Conservation (phyloP, 352 stramenopile genomes). For the Phytophthora multivora region DNA sequence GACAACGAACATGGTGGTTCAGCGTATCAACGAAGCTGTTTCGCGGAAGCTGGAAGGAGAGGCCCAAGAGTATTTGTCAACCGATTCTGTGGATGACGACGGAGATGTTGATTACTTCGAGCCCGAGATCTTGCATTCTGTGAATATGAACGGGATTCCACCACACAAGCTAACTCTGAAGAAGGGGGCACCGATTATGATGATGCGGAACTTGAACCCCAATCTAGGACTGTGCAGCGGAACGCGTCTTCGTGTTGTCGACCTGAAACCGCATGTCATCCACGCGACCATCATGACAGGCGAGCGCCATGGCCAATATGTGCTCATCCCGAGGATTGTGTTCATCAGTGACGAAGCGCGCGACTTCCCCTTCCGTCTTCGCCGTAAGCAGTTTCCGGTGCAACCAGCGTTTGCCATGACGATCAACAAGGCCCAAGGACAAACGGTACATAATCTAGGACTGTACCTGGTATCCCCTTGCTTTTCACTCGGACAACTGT, state of each 20-base stretch:
- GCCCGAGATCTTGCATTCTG: conserved; percentile 1
- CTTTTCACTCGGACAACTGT: conserved; percentile 5
- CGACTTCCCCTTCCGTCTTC: not conserved
- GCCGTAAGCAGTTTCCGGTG: not conserved
- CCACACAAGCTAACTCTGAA: conserved; percentile 12
- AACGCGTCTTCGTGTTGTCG: not conserved
- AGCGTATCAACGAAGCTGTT: not conserved
- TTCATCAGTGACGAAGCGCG: conserved; percentile 3
- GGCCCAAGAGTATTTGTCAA: not conserved
- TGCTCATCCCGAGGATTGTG: not conserved
- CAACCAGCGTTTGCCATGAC: conserved; percentile 2
- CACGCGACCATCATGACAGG: conserved; percentile 1
- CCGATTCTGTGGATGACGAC: not conserved
- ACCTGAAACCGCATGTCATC: not conserved
- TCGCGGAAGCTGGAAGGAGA: not conserved
- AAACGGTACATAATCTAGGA: conserved; percentile 2
- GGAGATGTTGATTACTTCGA: not conserved
- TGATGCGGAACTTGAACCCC: conserved; percentile 7
- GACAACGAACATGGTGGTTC: not conserved
- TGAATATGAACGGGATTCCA: conserved; percentile 9
- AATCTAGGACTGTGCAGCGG: conserved; percentile 7
- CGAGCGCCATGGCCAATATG: not conserved
- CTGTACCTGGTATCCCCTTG: not conserved
- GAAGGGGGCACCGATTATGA: not conserved
- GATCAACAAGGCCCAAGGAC: conserved; percentile 1